Evolutionary conservation across 306 rosid species (phyloP), one percentile per base, ranked within the genome.

Genomic region (Boehmeria nivea): DNA sequence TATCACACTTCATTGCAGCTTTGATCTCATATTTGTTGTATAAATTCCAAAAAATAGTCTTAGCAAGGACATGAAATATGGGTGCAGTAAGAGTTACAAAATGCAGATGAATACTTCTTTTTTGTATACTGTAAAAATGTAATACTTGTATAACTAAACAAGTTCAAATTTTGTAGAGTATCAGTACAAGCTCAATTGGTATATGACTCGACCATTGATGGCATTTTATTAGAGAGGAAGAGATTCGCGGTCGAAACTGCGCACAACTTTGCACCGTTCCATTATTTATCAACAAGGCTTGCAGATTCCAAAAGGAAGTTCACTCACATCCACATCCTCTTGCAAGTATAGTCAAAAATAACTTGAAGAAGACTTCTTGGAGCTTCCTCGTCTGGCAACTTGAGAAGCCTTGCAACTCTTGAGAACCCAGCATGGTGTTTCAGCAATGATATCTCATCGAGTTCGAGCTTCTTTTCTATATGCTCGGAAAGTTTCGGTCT

Each of bases 331-430:
- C 63, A 55, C 56, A 86, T 25, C 77, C 84, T 74, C 84, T 74
- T 86, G 81, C 81, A 77, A 52, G 95, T 84, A 50, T 63, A 74
- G 56, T 86, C 95, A 69, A 75, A 86, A 46, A 82, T 57, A 46
- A 57, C 58, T 68, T 90, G 95, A 28, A 86, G 47, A 59, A 89
- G n/a, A 68, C 94, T 74, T 65, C 67, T 74, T 9, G 84, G 57
- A 26, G 59, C 60, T 49, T 47, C 43, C 60, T 81, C 94, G 53
- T 74, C 72, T 16, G 84, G 80, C 70, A 72, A 56, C 81, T 76
- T 89, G 23, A 89, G 65, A 58, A 83, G 82, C 20, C 57, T 81
- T 51, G 97, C 89, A 53, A 89, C 97, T 72, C 71, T 83, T 10
- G 70, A 43, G 54, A 79, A 89, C 54, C 89, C 88, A 51, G 65